Evolutionary conservation across 1,284 basidiomycete genomes (phyloP).

Genomic region (Sporisorium sorghi): DNA sequence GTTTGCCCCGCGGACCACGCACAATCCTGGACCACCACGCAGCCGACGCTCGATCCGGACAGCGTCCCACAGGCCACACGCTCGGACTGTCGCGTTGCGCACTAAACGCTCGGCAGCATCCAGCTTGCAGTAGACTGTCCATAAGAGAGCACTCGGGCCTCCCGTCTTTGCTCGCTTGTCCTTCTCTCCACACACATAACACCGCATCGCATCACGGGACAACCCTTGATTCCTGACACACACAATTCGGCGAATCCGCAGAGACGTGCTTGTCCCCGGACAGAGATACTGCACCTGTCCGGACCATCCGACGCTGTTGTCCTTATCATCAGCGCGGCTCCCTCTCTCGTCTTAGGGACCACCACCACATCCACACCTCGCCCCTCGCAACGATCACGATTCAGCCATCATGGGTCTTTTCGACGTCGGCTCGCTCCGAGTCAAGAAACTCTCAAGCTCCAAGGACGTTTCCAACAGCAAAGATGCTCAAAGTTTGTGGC

Average conservation of each 20-base stretch:
- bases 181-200: background rate
- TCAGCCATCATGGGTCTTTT: conserved; percentile 42
- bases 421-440: conserved; percentile 42
- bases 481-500: conserved; percentile 15
- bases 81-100: background rate
- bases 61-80: background rate
- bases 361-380: background rate
- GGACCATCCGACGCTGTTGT: background rate
- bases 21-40: background rate
- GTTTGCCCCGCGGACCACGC: background rate
- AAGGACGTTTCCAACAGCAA: conserved; percentile 14
- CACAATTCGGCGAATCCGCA: background rate
- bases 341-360: background rate
- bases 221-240: too few relatives aligned
- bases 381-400: background rate
- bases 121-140: background rate
- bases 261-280: too few relatives aligned
- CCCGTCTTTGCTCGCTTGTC: background rate
- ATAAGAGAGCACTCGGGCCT: background rate
- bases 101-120: background rate
- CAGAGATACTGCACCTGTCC: background rate
- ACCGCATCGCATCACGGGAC: background rate
- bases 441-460: conserved; percentile 25
- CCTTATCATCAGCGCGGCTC: background rate
- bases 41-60: background rate